A percentile compares a stretch with the other conserved stretches of the same genome.
Conservation (phyloP, 805 yeast species). For the Suhomyces faveliae region DNA sequence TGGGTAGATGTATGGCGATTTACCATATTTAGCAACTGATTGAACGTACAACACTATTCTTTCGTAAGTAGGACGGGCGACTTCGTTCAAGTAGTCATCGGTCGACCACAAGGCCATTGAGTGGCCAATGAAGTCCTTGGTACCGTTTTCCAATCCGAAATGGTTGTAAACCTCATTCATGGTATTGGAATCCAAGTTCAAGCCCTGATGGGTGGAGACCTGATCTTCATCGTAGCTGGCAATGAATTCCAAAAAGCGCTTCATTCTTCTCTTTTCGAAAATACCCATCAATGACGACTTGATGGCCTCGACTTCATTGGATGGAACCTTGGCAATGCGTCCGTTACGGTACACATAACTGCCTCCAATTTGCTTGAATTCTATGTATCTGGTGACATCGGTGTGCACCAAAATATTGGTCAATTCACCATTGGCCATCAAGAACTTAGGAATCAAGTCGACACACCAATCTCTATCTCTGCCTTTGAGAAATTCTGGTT, state of each 20-base stretch:
- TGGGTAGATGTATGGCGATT: conserved; percentile 95
- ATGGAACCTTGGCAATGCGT: conserved; percentile 90
- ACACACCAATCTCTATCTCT: conserved; percentile 98
- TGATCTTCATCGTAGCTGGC: conserved; percentile 79
- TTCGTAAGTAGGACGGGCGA: conserved; percentile 89
- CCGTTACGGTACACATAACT: conserved; percentile 91
- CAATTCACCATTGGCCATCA: conserved; percentile 97
- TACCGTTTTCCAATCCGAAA: conserved; percentile 88
- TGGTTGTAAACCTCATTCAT: conserved; percentile 89
- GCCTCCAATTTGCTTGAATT: conserved; percentile 95
- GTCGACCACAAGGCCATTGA: conserved; percentile 97
- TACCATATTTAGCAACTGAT: conserved; percentile 92
- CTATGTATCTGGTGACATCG: conserved; percentile 92
- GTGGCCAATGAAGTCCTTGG: conserved; percentile 95
- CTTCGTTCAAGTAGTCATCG: conserved; percentile 83
- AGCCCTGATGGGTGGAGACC: conserved; percentile 75
- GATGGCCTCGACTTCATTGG: conserved; percentile 88
- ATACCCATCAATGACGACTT: conserved; percentile 91
- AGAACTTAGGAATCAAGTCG: conserved; percentile 92
- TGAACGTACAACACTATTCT: conserved; percentile 82
- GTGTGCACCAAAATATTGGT: conserved; percentile 95
- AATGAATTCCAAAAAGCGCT: conserved; percentile 85
- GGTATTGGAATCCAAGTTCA: conserved; percentile 81
- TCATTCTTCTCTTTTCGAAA: conserved; percentile 94
- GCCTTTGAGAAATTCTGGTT: conserved; percentile 71